These are phyloP conservation scores for Aspergillus sclerotioniger DNA, from an alignment of 495 filamentous ascomycete genomes.

Conservation along the genomic window DNA sequence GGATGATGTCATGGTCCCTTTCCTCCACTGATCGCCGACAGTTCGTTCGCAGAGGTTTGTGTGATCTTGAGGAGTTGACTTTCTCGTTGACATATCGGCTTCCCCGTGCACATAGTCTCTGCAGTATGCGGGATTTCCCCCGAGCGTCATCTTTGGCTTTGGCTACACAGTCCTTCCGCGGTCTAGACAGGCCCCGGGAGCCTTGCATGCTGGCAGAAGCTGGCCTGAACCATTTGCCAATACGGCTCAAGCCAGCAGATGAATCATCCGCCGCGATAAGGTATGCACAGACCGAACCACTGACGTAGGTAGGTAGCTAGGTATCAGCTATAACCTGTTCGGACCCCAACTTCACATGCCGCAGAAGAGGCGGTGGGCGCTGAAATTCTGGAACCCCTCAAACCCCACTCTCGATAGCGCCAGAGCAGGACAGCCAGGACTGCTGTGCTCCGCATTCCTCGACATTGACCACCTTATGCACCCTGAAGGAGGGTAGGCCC, in stretches of 20 bases:
- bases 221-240: neutral
- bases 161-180: neutral
- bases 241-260: slow-evolving; percentile 5
- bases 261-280: slow-evolving; percentile 11
- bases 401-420: neutral
- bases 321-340: neutral
- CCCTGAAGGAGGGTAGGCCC: slow-evolving; percentile 2
- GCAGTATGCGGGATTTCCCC: neutral
- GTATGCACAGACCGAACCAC: slow-evolving; percentile 6
- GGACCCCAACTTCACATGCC: slow-evolving; percentile 17
- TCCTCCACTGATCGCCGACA: slow-evolving; percentile 13
- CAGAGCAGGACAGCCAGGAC: slow-evolving; percentile 1
- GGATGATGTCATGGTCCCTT: slow-evolving; percentile 22
- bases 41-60: slow-evolving; percentile 12
- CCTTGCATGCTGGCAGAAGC: neutral
- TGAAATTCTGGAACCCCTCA: slow-evolving; percentile 14
- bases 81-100: neutral
- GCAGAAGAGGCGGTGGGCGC: slow-evolving; percentile 3
- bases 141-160: neutral
- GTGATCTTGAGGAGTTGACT: slow-evolving; percentile 1
- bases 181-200: neutral
- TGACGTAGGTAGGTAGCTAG: slow-evolving; percentile 9
- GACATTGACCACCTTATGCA: slow-evolving; percentile 1
- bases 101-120: neutral
- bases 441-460: slow-evolving; percentile 12